Conservation (phyloP, 805 yeast genomes). For the Kodamaea hsintzibuensis region DNA sequence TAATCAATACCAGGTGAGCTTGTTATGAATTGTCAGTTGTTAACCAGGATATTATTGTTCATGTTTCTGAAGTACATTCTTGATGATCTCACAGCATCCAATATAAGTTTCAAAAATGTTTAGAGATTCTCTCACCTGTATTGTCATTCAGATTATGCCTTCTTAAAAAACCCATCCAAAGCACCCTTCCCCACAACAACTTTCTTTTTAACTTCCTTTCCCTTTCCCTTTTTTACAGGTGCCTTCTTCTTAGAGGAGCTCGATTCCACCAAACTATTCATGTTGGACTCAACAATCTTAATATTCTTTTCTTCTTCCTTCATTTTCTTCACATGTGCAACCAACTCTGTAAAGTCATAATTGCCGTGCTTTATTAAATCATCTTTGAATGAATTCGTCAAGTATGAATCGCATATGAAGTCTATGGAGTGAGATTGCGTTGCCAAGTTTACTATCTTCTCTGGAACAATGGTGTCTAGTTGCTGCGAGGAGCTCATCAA, state of each 20-base stretch:
- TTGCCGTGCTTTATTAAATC: constrained; percentile 16
- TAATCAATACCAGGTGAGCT: neutral
- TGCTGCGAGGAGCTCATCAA: constrained; percentile 3
- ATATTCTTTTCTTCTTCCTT: constrained; percentile 21
- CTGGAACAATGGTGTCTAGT: constrained; percentile 23
- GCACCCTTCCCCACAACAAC: constrained; percentile 67
- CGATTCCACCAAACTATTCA: constrained; percentile 23
- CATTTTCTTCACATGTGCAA: constrained; percentile 17
- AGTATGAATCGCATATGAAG: constrained; percentile 46
- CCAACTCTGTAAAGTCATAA: constrained; percentile 23
- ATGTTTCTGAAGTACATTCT: too few species aligned
- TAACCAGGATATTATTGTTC: too few species aligned
- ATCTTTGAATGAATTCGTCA: constrained; percentile 28
- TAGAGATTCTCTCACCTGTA: too few species aligned
- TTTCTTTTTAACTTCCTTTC: constrained; percentile 23
- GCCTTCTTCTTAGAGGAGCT: constrained; percentile 19
- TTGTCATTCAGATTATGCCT: constrained; percentile 15
- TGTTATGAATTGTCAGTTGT: neutral
- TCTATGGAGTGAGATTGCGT: constrained; percentile 45
- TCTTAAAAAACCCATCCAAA: constrained; percentile 65
- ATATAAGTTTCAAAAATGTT: too few species aligned
- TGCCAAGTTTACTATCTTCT: constrained; percentile 34
- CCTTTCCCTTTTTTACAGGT: constrained; percentile 3
- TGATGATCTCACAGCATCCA: too few species aligned
- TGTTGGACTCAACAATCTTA: constrained; percentile 26